phyloP scores from a whole-genome alignment of 2,329 filamentous ascomycete genomes.

The Diplodia corticola region DNA sequence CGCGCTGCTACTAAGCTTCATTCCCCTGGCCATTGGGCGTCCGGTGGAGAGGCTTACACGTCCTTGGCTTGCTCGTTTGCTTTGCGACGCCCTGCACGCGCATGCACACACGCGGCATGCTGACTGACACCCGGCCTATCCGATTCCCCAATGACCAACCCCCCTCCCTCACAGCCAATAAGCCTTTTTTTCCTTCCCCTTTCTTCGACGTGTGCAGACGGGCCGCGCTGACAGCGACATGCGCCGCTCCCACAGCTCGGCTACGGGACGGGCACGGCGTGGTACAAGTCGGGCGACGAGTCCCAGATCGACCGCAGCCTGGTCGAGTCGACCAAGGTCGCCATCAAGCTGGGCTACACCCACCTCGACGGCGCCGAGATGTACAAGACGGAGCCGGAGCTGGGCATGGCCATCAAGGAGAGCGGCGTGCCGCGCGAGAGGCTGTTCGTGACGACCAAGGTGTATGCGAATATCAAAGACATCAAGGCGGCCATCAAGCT shows the following conservation, averaged over 20 bases:
- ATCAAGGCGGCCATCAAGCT: conserved; percentile 56
- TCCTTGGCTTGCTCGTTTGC: neutral
- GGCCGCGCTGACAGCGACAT: conserved; percentile 1
- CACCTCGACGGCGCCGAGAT: conserved; percentile 75
- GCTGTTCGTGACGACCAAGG: conserved; percentile 59
- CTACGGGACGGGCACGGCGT: conserved; percentile 73
- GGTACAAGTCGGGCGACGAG: conserved; percentile 55
- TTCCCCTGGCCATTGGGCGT: neutral
- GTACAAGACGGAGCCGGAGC: conserved; percentile 54
- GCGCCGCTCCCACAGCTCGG: conserved; percentile 53
- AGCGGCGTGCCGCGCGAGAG: conserved; percentile 48
- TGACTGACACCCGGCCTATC: neutral
- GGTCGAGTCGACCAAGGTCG: conserved; percentile 59
- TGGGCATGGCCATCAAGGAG: conserved; percentile 50
- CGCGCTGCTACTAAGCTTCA: neutral
- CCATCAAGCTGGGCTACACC: conserved; percentile 68
- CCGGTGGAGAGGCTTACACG: neutral
- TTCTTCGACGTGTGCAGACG: no score
- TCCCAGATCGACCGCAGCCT: conserved; percentile 57
- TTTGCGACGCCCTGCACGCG: no score
- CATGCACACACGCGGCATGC: neutral
- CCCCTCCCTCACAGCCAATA: no score
- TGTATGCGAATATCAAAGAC: conserved; percentile 52
- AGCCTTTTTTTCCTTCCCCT: neutral
- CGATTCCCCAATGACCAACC: neutral